These are phyloP conservation scores for Cladosporium sp. DNA, from an alignment of 2,329 filamentous ascomycete genomes.

Conservation along the genomic window DNA sequence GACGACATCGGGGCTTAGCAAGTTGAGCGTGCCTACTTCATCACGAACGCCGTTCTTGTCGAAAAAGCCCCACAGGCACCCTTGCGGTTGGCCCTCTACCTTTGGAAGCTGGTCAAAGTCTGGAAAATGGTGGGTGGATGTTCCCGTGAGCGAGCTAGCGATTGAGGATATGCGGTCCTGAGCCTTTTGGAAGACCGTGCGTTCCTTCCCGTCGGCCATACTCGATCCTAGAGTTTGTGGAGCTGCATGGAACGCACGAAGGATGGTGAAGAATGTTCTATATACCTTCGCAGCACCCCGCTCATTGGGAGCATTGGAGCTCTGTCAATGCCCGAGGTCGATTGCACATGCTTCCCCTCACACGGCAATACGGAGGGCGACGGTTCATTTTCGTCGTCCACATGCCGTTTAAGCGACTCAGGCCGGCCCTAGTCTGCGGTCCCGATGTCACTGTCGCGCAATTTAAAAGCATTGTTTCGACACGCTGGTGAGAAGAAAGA, in stretches of 20 bases:
- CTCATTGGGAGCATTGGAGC: background rate
- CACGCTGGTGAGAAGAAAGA: background rate
- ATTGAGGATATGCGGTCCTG: constrained; percentile 21
- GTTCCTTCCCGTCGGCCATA: constrained; percentile 18
- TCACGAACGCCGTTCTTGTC: constrained; percentile 47
- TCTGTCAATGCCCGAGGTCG: constrained; percentile 4
- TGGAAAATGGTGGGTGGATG: constrained; percentile 13
- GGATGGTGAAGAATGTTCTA: background rate
- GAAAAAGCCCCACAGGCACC: constrained; percentile 44
- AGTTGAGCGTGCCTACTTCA: constrained; percentile 47
- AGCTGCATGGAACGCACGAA: too few relatives aligned
- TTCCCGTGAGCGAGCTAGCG: constrained; percentile 14
- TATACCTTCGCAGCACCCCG: too few relatives aligned
- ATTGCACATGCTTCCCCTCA: constrained; percentile 3
- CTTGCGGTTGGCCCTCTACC: constrained; percentile 18
- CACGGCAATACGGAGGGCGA: background rate
- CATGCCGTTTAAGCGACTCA: too few relatives aligned
- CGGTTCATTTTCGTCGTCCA: background rate
- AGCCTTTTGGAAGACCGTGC: constrained; percentile 18
- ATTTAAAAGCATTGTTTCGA: too few relatives aligned
- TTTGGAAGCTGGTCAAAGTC: constrained; percentile 21
- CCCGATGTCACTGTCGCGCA: too few relatives aligned
- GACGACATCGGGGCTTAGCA: constrained; percentile 44
- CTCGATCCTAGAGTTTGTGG: background rate
- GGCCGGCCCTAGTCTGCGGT: too few relatives aligned